Percentiles rank a stretch among this genome's conserved stretches.
Conservation (phyloP, 306 rosid genomes). For the Gynostemma pentaphyllum region DNA sequence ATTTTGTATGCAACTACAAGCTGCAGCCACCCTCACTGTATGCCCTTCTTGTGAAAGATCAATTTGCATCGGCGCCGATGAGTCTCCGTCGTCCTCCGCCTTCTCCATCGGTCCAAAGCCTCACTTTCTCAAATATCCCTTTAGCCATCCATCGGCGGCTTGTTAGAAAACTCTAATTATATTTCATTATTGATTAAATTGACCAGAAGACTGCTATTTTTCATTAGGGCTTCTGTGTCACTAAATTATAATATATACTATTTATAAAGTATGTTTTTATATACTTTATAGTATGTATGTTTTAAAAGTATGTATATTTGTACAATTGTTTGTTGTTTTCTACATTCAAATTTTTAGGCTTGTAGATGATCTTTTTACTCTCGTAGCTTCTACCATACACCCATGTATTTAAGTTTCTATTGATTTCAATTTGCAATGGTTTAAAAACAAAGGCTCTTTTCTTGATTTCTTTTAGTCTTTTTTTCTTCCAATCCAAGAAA, state of each 20-base stretch:
- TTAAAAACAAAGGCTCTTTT: no score
- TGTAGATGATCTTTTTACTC: not conserved
- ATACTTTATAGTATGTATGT: not conserved
- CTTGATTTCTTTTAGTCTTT: not conserved
- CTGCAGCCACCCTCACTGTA: conserved; percentile 42
- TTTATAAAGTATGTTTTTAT: not conserved
- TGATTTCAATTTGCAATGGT: not conserved
- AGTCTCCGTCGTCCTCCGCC: conserved; percentile 19
- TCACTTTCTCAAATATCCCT: conserved; percentile 25
- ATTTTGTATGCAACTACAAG: conserved; percentile 40
- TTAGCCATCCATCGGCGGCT: conserved; percentile 47
- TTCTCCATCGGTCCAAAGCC: conserved; percentile 19
- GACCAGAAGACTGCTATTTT: conserved; percentile 16
- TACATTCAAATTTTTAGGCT: conserved; percentile 5
- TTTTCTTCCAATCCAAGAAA: not conserved
- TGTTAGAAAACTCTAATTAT: conserved; percentile 19
- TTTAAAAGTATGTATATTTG: not conserved
- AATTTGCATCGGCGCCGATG: conserved; percentile 15
- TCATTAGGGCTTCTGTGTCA: conserved; percentile 11
- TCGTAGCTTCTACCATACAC: not conserved
- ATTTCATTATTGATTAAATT: not conserved
- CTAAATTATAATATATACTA: not conserved
- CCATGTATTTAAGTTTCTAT: not conserved
- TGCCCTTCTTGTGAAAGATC: conserved; percentile 70
- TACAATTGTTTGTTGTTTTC: not conserved